Evolutionary conservation across 1,139 yeast genomes (phyloP).

Genomic region (Sugiyamaella pinicola): DNA sequence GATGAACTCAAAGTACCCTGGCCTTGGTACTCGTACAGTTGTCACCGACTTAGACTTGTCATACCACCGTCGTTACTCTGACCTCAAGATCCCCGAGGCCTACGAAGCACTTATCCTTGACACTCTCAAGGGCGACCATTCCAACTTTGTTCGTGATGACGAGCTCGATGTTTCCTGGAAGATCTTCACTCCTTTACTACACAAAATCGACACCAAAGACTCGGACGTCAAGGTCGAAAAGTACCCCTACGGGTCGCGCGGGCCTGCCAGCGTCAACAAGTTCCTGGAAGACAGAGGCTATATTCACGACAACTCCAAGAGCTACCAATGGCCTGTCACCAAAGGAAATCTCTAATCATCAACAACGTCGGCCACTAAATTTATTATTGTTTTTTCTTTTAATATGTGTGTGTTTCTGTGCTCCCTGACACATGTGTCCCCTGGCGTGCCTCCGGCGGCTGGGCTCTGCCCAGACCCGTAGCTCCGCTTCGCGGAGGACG

Average conservation of each 20-base stretch:
- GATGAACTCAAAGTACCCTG: constrained; percentile 91
- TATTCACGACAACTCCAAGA: constrained; percentile 48
- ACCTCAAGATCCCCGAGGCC: constrained; percentile 90
- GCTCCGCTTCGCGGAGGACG: not conserved
- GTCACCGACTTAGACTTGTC: constrained; percentile 90
- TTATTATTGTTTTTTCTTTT: not conserved
- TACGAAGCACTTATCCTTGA: constrained; percentile 95
- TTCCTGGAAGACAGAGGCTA: constrained; percentile 74
- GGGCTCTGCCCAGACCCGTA: not conserved
- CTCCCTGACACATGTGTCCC: not conserved
- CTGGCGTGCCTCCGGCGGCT: not conserved
- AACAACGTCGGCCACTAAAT: constrained; percentile 2
- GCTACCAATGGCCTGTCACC: constrained; percentile 40
- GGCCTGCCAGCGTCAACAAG: constrained; percentile 67
- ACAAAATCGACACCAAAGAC: constrained; percentile 60
- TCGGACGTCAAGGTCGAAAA: constrained; percentile 53
- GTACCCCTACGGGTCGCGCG: constrained; percentile 91
- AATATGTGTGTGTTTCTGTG: constrained; percentile 12
- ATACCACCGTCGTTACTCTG: constrained; percentile 76
- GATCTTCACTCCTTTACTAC: constrained; percentile 86
- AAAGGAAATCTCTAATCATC: constrained; percentile 34
- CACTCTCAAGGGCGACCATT: constrained; percentile 87
- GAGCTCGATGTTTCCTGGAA: constrained; percentile 94
- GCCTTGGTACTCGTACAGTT: constrained; percentile 70
- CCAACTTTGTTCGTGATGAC: constrained; percentile 97